Evolutionary conservation across 2,329 filamentous ascomycete genomes (phyloP).

Genomic region (Beauveria brongniartii): DNA sequence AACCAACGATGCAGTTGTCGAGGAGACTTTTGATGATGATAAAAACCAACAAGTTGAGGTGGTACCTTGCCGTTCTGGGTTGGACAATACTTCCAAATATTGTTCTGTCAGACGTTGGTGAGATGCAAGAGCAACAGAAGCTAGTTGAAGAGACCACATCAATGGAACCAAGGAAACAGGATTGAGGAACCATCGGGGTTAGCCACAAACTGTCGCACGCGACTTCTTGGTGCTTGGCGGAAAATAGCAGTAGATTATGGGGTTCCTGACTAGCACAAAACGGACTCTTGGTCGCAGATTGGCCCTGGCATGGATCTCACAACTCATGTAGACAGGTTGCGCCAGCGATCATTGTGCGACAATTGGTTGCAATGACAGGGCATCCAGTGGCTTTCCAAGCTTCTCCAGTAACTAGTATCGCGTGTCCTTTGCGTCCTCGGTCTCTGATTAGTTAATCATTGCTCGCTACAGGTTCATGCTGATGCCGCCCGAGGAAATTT

Average conservation of each 20-base stretch:
- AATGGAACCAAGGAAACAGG: neutral
- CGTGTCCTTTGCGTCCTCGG: neutral
- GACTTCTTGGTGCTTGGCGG: neutral
- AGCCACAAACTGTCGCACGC: neutral
- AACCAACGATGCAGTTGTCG: no score
- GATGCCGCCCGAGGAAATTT: neutral
- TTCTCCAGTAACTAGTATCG: neutral
- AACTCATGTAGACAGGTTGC: neutral
- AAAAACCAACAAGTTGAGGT: no score
- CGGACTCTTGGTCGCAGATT: neutral
- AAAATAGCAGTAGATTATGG: neutral
- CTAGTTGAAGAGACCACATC: neutral
- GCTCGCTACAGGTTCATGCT: neutral
- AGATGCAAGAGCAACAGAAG: neutral
- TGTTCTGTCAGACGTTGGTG: neutral
- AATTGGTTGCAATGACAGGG: neutral
- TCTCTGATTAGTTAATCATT: neutral
- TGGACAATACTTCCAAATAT: no score
- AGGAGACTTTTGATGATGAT: no score
- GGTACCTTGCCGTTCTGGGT: no score
- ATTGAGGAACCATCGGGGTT: neutral
- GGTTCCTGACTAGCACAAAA: neutral
- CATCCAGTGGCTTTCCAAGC: neutral
- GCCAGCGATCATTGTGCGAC: neutral
- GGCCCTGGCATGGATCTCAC: constrained; percentile 3